Percentiles rank a stretch among this genome's conserved stretches.
Conservation (phyloP, 1,284 basidiomycete species). For the Afroboletus lepidellus region DNA sequence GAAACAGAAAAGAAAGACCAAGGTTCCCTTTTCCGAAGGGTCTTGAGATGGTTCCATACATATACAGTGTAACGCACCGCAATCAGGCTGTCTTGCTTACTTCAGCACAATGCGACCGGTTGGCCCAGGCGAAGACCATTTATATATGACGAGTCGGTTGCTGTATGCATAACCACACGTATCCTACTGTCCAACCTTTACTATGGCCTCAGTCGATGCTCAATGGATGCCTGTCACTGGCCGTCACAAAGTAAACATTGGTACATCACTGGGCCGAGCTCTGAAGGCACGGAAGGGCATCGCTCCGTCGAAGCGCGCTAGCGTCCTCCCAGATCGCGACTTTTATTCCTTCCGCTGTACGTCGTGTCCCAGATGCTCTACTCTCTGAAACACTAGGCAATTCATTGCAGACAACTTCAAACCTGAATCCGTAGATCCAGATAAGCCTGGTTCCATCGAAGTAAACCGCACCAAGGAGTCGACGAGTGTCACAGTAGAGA, state of each 20-base stretch:
- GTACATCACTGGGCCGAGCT: constrained; percentile 54
- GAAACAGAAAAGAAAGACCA: constrained; percentile 29
- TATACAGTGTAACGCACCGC: too few relatives aligned
- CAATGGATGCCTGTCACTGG: constrained; percentile 59
- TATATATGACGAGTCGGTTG: constrained; percentile 15
- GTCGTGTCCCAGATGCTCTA: constrained; percentile 26
- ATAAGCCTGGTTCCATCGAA: constrained; percentile 61
- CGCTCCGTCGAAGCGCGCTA: constrained; percentile 41
- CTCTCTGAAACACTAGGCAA: constrained; percentile 5
- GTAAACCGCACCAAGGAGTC: constrained; percentile 50
- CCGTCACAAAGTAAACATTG: constrained; percentile 52
- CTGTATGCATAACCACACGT: constrained; percentile 12
- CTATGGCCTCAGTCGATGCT: constrained; percentile 43
- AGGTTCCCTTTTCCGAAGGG: constrained; percentile 21
- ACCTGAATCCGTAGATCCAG: constrained; percentile 63
- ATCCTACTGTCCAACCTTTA: constrained; percentile 31
- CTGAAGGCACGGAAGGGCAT: constrained; percentile 59
- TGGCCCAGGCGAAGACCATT: constrained; percentile 12
- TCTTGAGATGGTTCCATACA: too few relatives aligned
- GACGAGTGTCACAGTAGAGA: constrained; percentile 56
- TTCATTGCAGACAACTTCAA: constrained; percentile 63
- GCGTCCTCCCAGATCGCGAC: constrained; percentile 53
- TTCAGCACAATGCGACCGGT: constrained; percentile 22
- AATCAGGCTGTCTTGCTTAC: constrained; percentile 29
- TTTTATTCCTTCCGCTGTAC: constrained; percentile 72